Conservation (phyloP, 495 filamentous ascomycete genomes). For the Penicillium lividum region DNA sequence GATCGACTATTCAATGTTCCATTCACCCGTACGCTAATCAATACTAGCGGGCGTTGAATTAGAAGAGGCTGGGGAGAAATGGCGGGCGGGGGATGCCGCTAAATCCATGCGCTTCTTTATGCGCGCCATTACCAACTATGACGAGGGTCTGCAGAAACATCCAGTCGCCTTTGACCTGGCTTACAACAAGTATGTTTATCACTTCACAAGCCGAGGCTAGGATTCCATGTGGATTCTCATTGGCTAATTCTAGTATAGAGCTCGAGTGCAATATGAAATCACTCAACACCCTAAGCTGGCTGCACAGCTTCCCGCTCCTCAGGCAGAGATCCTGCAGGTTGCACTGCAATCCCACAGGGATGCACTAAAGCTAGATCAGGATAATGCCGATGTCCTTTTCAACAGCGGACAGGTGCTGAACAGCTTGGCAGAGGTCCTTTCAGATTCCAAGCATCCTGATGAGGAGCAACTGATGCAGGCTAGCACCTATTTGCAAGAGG, state of each 20-base stretch:
- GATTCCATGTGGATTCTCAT: conserved; percentile 18
- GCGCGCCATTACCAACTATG: conserved; percentile 64
- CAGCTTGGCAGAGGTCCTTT: conserved; percentile 59
- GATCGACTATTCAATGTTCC: neutral
- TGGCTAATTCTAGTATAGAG: conserved; percentile 37
- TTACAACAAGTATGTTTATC: conserved; percentile 64
- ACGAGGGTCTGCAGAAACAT: conserved; percentile 58
- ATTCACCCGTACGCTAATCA: neutral
- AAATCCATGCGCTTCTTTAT: conserved; percentile 70
- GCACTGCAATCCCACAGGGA: conserved; percentile 62
- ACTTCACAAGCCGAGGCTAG: too few relatives aligned
- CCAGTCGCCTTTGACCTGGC: conserved; percentile 65
- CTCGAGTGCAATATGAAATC: conserved; percentile 65
- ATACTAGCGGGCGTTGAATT: conserved; percentile 60
- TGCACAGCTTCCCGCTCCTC: conserved; percentile 51
- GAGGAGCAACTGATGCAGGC: conserved; percentile 44
- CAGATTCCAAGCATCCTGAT: conserved; percentile 45
- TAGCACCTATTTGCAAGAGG: conserved; percentile 57
- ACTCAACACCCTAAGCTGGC: conserved; percentile 60
- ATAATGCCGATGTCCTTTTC: conserved; percentile 66
- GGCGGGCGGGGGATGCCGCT: conserved; percentile 67
- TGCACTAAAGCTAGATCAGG: conserved; percentile 57
- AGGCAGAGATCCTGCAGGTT: conserved; percentile 52
- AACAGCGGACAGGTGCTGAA: conserved; percentile 69
- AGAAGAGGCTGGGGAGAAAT: conserved; percentile 73